These are phyloP conservation scores for Oemleria cerasiformis DNA, from an alignment of 306 rosid species.

Conservation along the genomic window DNA sequence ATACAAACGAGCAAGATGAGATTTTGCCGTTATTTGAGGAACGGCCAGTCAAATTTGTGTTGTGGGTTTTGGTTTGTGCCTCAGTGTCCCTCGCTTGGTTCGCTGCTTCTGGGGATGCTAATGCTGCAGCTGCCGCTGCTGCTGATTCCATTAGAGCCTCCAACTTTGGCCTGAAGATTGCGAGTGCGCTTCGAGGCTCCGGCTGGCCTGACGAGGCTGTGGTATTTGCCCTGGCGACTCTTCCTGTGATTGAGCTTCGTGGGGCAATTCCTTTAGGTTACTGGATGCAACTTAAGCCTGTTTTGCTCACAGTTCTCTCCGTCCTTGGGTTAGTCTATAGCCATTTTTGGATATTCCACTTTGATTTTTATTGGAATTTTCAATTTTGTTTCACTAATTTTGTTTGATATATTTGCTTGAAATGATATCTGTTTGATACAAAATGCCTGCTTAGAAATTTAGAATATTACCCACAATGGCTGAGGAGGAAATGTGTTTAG, in stretches of 20 bases:
- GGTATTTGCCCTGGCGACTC: slow-evolving; percentile 80
- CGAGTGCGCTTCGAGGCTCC: slow-evolving; percentile 54
- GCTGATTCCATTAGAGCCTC: slow-evolving; percentile 82
- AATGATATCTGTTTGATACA: slow-evolving; percentile 23
- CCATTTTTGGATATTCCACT: slow-evolving; percentile 3
- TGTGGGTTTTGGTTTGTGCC: slow-evolving; percentile 80
- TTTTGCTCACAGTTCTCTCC: slow-evolving; percentile 48
- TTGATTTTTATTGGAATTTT: slow-evolving; percentile 3
- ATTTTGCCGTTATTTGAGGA: slow-evolving; percentile 38
- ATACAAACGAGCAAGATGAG: slow-evolving; percentile 37
- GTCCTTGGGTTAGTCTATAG: slow-evolving; percentile 66
- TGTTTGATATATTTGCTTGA: neutral
- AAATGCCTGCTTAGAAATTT: neutral
- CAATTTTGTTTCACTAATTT: slow-evolving; percentile 17
- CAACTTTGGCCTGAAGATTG: slow-evolving; percentile 70
- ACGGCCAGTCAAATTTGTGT: slow-evolving; percentile 50
- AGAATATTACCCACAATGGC: too few species aligned
- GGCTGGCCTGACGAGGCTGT: slow-evolving; percentile 82
- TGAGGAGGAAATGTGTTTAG: too few species aligned
- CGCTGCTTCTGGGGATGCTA: slow-evolving; percentile 77
- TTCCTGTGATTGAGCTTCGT: slow-evolving; percentile 94
- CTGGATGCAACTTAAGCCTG: slow-evolving; percentile 83
- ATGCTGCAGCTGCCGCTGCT: slow-evolving; percentile 80
- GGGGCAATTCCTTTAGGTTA: slow-evolving; percentile 97
- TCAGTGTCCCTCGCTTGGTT: slow-evolving; percentile 80